phyloP scores from a whole-genome alignment of 2,329 filamentous ascomycete genomes.

The Uncinocarpus reesii region DNA sequence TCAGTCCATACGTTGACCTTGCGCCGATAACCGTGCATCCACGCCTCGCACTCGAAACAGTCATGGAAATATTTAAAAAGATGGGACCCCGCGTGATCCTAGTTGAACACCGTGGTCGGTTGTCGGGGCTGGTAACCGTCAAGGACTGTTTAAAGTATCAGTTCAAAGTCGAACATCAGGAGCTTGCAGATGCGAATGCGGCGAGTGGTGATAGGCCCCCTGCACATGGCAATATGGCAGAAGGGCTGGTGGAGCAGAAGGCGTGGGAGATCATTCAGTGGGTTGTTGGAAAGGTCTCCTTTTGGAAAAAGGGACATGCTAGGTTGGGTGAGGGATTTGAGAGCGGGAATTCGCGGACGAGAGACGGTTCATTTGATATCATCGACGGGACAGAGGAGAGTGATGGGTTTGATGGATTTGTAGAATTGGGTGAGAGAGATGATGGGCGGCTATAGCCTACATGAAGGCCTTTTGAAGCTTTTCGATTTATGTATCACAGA shows the following conservation, averaged over 20 bases:
- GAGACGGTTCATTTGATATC: conserved; percentile 28
- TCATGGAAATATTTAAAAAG: conserved; percentile 98
- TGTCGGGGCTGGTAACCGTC: conserved; percentile 80
- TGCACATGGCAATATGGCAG: conserved; percentile 16
- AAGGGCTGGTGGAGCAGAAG: conserved; percentile 27
- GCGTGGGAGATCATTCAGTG: conserved; percentile 32
- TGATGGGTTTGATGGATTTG: conserved; percentile 40
- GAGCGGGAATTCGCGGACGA: conserved; percentile 13
- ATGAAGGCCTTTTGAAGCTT: not conserved
- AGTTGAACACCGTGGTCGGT: conserved; percentile 75
- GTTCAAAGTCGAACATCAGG: conserved; percentile 85
- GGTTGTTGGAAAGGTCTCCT: conserved; percentile 20
- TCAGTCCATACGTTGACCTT: conserved; percentile 76
- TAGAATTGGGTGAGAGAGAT: conserved; percentile 37
- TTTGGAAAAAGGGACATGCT: conserved; percentile 10
- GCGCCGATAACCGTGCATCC: conserved; percentile 89
- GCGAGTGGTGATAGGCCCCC: conserved; percentile 20
- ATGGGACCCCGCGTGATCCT: conserved; percentile 90
- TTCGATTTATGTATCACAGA: not conserved
- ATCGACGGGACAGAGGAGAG: conserved; percentile 45
- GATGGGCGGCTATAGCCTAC: not conserved
- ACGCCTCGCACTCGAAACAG: conserved; percentile 81
- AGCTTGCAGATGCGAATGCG: conserved; percentile 43
- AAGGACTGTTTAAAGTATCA: conserved; percentile 97
- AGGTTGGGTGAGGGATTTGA: conserved; percentile 12